Evolutionary conservation across 371 early-diverging fungal species (phyloP).

Genomic region (Mortierella sp.): DNA sequence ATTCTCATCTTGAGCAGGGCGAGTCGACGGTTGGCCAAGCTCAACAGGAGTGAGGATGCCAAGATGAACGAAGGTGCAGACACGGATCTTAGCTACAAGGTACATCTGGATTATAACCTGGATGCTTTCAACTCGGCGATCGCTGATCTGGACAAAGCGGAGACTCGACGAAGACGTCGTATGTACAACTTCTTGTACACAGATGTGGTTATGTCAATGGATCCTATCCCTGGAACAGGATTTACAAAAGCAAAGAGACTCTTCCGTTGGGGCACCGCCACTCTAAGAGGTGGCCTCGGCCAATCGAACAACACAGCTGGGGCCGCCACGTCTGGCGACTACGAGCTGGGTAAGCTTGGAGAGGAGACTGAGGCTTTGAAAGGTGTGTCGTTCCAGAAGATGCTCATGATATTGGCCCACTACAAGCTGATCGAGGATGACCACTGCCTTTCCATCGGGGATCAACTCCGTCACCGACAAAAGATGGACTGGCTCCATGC

Average conservation of each 20-base stretch:
- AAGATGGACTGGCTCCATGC: conserved; percentile 54
- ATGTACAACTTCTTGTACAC: conserved; percentile 52
- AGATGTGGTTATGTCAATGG: conserved; percentile 49
- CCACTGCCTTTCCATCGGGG: conserved; percentile 47
- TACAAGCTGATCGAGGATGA: conserved; percentile 66
- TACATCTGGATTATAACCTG: conserved; percentile 36
- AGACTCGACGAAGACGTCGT: conserved; percentile 26
- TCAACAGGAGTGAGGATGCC: too few species aligned
- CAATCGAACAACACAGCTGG: conserved; percentile 5
- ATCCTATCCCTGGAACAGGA: conserved; percentile 45
- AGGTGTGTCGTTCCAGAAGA: conserved; percentile 70
- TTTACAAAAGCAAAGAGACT: conserved; percentile 39
- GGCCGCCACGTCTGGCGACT: conserved; percentile 10
- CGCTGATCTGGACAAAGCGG: conserved; percentile 23
- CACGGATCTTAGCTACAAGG: conserved; percentile 12
- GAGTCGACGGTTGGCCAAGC: too few species aligned
- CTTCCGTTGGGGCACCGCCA: conserved; percentile 3
- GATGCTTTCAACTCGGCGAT: conserved; percentile 49
- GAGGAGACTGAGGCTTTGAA: conserved; percentile 54
- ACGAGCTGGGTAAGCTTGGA: conserved; percentile 24
- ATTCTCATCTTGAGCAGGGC: too few species aligned
- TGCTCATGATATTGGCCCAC: conserved; percentile 67
- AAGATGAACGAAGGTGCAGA: not conserved
- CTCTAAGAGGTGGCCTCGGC: not conserved
- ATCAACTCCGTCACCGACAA: conserved; percentile 50